Percentiles rank a stretch among this genome's conserved stretches.
phyloP scores from a whole-genome alignment of 768 basidiomycete species.

The Piloderma croceum region DNA sequence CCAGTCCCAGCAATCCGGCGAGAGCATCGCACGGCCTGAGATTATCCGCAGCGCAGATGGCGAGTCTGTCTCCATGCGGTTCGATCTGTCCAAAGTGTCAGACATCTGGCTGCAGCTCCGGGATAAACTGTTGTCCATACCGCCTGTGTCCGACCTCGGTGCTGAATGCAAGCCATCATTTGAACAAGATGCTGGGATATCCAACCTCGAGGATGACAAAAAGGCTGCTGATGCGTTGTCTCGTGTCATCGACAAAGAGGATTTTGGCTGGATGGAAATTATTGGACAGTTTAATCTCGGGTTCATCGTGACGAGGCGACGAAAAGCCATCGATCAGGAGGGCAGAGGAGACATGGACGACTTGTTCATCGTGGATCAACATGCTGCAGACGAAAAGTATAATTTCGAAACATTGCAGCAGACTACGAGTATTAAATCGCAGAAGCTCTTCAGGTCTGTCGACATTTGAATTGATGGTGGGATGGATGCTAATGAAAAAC shows the following conservation, averaged over 20 bases:
- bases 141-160: conserved; percentile 4
- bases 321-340: conserved; percentile 22
- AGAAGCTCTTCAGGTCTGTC: conserved; percentile 73
- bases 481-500: conserved; percentile 4
- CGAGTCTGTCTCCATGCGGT: conserved; percentile 24
- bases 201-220: conserved; percentile 42
- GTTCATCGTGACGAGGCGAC: conserved; percentile 81
- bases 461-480: neutral
- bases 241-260: conserved; percentile 79
- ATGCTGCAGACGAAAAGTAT: conserved; percentile 97
- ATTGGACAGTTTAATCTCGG: conserved; percentile 95
- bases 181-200: conserved; percentile 16
- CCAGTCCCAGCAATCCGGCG: conserved; percentile 7
- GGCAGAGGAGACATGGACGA: conserved; percentile 54
- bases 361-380: conserved; percentile 94
- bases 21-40: conserved; percentile 32
- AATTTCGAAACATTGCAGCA: conserved; percentile 93
- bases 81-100: conserved; percentile 30
- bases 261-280: conserved; percentile 80
- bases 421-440: conserved; percentile 85
- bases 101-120: conserved; percentile 15
- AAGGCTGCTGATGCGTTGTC: conserved; percentile 65
- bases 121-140: conserved; percentile 2
- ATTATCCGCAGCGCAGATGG: conserved; percentile 31
- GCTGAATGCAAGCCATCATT: conserved; percentile 1